phyloP scores from a whole-genome alignment of 129 eudicot species.

The Centaurea solstitialis region DNA sequence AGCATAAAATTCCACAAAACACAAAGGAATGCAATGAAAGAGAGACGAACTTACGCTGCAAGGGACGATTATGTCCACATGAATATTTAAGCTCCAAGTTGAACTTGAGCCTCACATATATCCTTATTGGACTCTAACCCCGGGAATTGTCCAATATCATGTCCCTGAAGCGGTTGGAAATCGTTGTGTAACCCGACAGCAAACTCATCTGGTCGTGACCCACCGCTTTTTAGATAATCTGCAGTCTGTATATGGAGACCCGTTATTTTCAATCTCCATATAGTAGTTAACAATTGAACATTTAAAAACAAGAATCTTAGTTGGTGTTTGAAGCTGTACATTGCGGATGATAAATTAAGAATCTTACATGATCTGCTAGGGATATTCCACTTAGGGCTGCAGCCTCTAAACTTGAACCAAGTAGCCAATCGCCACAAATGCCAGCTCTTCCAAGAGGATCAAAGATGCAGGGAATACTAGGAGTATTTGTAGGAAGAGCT shows the following conservation, averaged over 20 bases:
- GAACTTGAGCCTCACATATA: conserved; percentile 37
- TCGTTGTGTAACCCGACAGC: conserved; percentile 73
- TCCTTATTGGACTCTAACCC: conserved; percentile 52
- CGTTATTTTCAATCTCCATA: conserved; percentile 1
- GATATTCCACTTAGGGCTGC: conserved; percentile 94
- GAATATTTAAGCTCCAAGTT: conserved; percentile 34
- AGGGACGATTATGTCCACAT: conserved; percentile 10
- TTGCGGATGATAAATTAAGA: conserved; percentile 13
- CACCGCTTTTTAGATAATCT: conserved; percentile 73
- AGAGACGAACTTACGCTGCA: conserved; percentile 17
- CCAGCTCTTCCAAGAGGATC: conserved; percentile 98
- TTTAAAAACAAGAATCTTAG: neutral
- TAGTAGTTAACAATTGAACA: neutral
- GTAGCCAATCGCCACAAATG: conserved; percentile 97
- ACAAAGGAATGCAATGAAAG: neutral
- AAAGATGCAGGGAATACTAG: conserved; percentile 88
- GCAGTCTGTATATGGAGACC: conserved; percentile 55
- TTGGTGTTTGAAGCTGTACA: neutral
- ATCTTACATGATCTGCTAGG: conserved; percentile 80
- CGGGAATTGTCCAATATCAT: conserved; percentile 92
- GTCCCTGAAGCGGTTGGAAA: conserved; percentile 70
- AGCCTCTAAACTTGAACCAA: conserved; percentile 90
- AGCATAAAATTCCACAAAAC: neutral
- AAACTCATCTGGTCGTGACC: conserved; percentile 77
- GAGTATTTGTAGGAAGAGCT: conserved; percentile 94